Conservation (phyloP, 2,329 filamentous ascomycete genomes). For the Scolecobasidium constrictum region DNA sequence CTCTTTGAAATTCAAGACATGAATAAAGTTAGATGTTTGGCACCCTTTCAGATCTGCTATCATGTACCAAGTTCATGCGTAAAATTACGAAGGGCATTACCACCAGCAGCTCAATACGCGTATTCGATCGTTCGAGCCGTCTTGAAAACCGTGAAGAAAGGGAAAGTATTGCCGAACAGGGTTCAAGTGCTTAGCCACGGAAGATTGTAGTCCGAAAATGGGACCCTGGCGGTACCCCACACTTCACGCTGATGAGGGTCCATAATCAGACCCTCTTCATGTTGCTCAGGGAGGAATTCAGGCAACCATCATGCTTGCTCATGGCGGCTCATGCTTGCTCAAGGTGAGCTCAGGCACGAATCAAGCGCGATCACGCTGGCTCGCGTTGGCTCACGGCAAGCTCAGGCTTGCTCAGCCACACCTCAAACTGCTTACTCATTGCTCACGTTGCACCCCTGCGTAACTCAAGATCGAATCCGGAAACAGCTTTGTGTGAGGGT, state of each 20-base stretch:
- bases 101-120: slow-evolving; percentile 7
- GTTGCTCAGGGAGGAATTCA: slow-evolving; percentile 16
- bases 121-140: slow-evolving; percentile 13
- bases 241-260: slow-evolving; percentile 14
- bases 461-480: slow-evolving; percentile 7
- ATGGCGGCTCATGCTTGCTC: slow-evolving; percentile 9
- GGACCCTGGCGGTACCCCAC: slow-evolving; percentile 14
- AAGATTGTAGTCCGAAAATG: slow-evolving; percentile 14
- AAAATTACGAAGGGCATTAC: slow-evolving; percentile 10
- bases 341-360: slow-evolving; percentile 11
- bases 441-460: slow-evolving; percentile 8
- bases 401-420: slow-evolving; percentile 12
- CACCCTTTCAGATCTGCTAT: slow-evolving; percentile 12
- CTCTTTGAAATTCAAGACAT: slow-evolving; percentile 13
- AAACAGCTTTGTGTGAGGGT: slow-evolving; percentile 8
- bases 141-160: slow-evolving; percentile 14
- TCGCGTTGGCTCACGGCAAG: slow-evolving; percentile 10
- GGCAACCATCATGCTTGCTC: slow-evolving; percentile 11
- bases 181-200: slow-evolving; percentile 15
- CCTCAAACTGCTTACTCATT: slow-evolving; percentile 12
- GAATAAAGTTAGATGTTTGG: slow-evolving; percentile 12
- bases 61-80: slow-evolving; percentile 8
- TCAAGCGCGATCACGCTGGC: slow-evolving; percentile 10
- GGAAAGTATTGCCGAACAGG: slow-evolving; percentile 15
- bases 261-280: slow-evolving; percentile 17